Percentiles rank a stretch among this genome's conserved stretches.
Evolutionary conservation across 2,329 filamentous ascomycete genomes (phyloP).

Genomic region (Lithohypha guttulata): DNA sequence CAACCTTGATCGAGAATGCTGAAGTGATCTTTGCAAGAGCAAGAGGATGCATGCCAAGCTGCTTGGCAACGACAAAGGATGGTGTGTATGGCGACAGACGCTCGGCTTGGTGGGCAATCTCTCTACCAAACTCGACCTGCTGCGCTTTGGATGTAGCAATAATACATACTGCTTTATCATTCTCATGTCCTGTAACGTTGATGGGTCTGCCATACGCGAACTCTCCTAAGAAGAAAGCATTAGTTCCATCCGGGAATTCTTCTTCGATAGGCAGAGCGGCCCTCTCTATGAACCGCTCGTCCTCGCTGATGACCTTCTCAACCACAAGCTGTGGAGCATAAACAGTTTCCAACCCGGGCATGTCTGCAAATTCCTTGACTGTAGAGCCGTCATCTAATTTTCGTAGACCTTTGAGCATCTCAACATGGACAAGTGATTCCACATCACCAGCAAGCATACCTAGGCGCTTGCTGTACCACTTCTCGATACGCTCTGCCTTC

Average conservation of each 20-base stretch:
- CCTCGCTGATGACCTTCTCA: slow-evolving; percentile 78
- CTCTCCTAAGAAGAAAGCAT: slow-evolving; percentile 88
- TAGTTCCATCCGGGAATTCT: slow-evolving; percentile 74
- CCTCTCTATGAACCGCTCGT: slow-evolving; percentile 85
- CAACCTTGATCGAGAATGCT: slow-evolving; percentile 75
- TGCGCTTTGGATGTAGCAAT: slow-evolving; percentile 61
- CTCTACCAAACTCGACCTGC: slow-evolving; percentile 70
- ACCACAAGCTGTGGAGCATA: slow-evolving; percentile 89
- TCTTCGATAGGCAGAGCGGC: slow-evolving; percentile 79
- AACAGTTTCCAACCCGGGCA: slow-evolving; percentile 74
- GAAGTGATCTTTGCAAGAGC: slow-evolving; percentile 93
- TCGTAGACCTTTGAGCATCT: slow-evolving; percentile 81
- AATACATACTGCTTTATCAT: slow-evolving; percentile 66
- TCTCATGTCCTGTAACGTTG: slow-evolving; percentile 64
- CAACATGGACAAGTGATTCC: slow-evolving; percentile 81
- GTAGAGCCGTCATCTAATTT: slow-evolving; percentile 88
- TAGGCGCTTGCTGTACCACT: slow-evolving; percentile 78
- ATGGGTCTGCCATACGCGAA: slow-evolving; percentile 84
- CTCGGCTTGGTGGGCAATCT: slow-evolving; percentile 62
- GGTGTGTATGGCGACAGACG: slow-evolving; percentile 65
- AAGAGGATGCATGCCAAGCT: slow-evolving; percentile 70
- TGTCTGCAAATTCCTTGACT: slow-evolving; percentile 81
- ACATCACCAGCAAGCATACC: slow-evolving; percentile 78
- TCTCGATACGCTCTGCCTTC: slow-evolving; percentile 75
- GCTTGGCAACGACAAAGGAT: slow-evolving; percentile 77